Evolutionary conservation across 306 rosid species (phyloP).

Genomic region (Trifolium dubium): DNA sequence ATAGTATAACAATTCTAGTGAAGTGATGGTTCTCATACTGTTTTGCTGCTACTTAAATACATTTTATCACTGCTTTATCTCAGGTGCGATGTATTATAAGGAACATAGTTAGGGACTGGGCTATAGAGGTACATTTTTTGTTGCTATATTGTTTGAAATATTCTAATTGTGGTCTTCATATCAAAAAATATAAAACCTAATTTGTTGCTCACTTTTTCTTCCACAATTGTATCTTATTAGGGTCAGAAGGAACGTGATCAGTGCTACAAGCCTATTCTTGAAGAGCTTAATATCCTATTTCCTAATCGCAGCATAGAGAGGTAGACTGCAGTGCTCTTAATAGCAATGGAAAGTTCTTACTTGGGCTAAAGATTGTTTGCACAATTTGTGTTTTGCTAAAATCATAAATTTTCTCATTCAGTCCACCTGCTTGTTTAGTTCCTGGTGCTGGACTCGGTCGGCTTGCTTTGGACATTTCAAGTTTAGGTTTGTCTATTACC

Average conservation of each 20-base stretch:
- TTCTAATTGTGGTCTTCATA: conserved; percentile 19
- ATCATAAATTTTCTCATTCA: conserved; percentile 50
- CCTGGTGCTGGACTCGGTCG: conserved; percentile 99
- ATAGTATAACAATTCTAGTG: conserved; percentile 19
- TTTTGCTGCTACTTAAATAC: conserved; percentile 16
- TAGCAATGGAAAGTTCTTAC: conserved; percentile 12
- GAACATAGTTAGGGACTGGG: conserved; percentile 97
- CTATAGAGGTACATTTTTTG: conserved; percentile 67
- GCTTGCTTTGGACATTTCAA: conserved; percentile 91
- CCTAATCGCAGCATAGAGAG: conserved; percentile 67
- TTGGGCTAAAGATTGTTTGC: conserved; percentile 35
- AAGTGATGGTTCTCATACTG: conserved; percentile 6
- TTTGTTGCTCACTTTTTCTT: conserved; percentile 9
- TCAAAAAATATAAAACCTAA: background rate
- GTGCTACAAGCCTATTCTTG: conserved; percentile 93
- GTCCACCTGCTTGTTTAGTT: conserved; percentile 97
- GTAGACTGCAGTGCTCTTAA: conserved; percentile 46
- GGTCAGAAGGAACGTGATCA: conserved; percentile 95
- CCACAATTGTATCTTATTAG: conserved; percentile 50
- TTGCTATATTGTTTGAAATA: background rate
- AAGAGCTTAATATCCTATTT: conserved; percentile 78
- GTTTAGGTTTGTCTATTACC: conserved; percentile 60
- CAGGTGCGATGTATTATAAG: conserved; percentile 92
- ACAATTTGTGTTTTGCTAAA: conserved; percentile 41
- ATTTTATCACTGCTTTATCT: conserved; percentile 26